These are phyloP conservation scores for Naganishia onofrii DNA, from an alignment of 768 basidiomycete genomes.

Conservation along the genomic window DNA sequence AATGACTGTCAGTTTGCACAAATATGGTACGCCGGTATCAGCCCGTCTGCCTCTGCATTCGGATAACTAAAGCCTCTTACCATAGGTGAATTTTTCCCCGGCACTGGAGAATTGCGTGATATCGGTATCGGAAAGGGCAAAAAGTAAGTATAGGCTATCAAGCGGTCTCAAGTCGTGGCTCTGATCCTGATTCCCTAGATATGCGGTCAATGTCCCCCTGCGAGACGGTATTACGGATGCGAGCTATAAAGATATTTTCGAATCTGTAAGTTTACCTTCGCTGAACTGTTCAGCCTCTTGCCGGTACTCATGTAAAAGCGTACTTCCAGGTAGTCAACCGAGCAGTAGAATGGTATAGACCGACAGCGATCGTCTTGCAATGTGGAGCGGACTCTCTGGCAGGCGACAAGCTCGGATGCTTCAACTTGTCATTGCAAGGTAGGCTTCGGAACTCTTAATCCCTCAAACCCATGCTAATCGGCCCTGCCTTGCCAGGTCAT, in stretches of 20 bases:
- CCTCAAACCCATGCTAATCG: neutral
- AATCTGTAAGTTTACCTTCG: slow-evolving; percentile 64
- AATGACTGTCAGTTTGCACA: slow-evolving; percentile 96
- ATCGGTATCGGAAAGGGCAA: slow-evolving; percentile 91
- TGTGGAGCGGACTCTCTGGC: slow-evolving; percentile 95
- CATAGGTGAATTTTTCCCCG: slow-evolving; percentile 82
- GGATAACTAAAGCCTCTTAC: neutral
- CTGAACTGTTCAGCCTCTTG: neutral
- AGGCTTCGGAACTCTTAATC: slow-evolving; percentile 24
- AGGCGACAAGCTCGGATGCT: slow-evolving; percentile 91
- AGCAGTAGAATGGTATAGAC: slow-evolving; percentile 82
- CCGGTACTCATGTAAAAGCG: slow-evolving; percentile 3
- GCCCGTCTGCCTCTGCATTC: neutral
- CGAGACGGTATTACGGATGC: slow-evolving; percentile 93
- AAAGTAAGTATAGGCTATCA: slow-evolving; percentile 46
- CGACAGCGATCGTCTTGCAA: slow-evolving; percentile 83
- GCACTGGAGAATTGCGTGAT: slow-evolving; percentile 81
- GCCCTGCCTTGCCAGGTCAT: slow-evolving; percentile 63
- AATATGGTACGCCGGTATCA: slow-evolving; percentile 62
- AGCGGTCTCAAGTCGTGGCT: neutral
- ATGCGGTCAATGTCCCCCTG: slow-evolving; percentile 87
- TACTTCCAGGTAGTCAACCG: slow-evolving; percentile 68
- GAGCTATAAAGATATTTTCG: slow-evolving; percentile 79
- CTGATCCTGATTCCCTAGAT: neutral
- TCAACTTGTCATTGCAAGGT: slow-evolving; percentile 87